Base-by-base conservation (phyloP, 345 rosid genomes). In the Microcos paniculata region DNA sequence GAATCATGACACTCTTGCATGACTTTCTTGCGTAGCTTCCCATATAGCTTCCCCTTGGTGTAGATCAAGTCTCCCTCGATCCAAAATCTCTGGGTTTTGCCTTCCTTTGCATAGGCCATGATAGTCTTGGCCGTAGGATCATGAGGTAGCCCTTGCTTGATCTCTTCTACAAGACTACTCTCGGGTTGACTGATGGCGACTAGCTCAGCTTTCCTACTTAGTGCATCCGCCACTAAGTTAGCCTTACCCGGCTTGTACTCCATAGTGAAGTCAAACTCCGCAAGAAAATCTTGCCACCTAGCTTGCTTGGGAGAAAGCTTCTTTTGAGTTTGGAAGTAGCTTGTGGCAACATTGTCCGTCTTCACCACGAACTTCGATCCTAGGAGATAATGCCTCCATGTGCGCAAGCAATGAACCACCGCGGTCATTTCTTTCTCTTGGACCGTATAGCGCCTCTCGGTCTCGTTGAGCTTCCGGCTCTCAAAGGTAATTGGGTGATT, bases 191-290 rank as follows among this genome's bases (percentile, higher is more conserved):
- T n/a, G n/a, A n/a, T n/a, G n/a, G 40, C 40, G 40, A 35, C 40
- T 35, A 35, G 6, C 6, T 0, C 40, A 7, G 63, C 63, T 12
- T 58, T 58, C 4, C 30, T 11, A 58, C n/a, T 48, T 1, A 70
- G 23, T 64, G 45, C 42, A 64, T 64, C 70, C 8, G 14, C 1
- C 3, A 64, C 70, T 15, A 64, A 4, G 19, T 64, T 64, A 15
- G 70, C 70, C 15, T 67, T 67, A 0, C 52, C 71, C 35, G 35
- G 9, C 71, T 67, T 67, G 51, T 67, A 67, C 31, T 38, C 24
- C 5, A 45, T 2, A 3, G 2, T 24, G 14, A 12, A 38, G 6
- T 38, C 42, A n/a, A 67, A 43, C 23, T 43, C 53, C 15, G 40
- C 53, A 14, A 67, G 23, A 19, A 67, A 67, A 26, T 43, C 51